A percentile compares a stretch with the other conserved stretches of the same genome.
These are phyloP conservation scores for Centrapalus pauciflorus DNA, from an alignment of 129 eudicot species.

Conservation along the genomic window DNA sequence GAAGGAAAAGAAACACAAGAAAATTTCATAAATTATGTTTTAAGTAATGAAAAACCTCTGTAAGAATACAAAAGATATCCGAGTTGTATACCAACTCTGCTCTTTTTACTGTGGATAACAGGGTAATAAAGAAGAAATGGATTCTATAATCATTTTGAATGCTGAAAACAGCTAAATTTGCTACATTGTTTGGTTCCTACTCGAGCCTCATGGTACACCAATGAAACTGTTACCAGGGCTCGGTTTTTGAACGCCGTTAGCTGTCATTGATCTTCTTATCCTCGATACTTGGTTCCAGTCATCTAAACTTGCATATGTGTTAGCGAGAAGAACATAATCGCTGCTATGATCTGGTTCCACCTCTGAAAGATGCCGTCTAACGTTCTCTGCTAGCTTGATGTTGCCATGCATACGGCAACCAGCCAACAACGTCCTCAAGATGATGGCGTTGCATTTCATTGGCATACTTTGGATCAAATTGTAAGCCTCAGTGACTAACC, in stretches of 20 bases:
- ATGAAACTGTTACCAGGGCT: conserved; percentile 46
- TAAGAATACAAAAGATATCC: background rate
- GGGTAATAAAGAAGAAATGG: background rate
- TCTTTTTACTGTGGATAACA: background rate
- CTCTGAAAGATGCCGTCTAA: conserved; percentile 34
- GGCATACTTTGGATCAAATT: conserved; percentile 37
- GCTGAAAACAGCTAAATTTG: background rate
- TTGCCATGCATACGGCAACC: conserved; percentile 40
- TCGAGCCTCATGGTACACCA: background rate
- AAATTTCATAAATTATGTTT: conserved; percentile 28
- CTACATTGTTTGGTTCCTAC: background rate
- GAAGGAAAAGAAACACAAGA: conserved; percentile 76
- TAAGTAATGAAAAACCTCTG: conserved; percentile 1
- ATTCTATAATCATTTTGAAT: too few species aligned
- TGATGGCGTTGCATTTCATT: conserved; percentile 43
- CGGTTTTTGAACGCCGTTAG: conserved; percentile 37
- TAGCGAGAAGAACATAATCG: conserved; percentile 47
- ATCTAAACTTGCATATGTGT: conserved; percentile 46
- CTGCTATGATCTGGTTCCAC: conserved; percentile 55
- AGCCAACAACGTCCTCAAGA: conserved; percentile 47
- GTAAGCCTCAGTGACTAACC: conserved; percentile 44
- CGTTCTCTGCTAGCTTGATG: conserved; percentile 38
- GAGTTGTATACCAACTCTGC: background rate
- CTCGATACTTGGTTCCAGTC: conserved; percentile 42
- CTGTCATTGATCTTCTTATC: conserved; percentile 33